Conservation (phyloP, 371 early-diverging fungal genomes). For the Capniomyces stellatus region DNA sequence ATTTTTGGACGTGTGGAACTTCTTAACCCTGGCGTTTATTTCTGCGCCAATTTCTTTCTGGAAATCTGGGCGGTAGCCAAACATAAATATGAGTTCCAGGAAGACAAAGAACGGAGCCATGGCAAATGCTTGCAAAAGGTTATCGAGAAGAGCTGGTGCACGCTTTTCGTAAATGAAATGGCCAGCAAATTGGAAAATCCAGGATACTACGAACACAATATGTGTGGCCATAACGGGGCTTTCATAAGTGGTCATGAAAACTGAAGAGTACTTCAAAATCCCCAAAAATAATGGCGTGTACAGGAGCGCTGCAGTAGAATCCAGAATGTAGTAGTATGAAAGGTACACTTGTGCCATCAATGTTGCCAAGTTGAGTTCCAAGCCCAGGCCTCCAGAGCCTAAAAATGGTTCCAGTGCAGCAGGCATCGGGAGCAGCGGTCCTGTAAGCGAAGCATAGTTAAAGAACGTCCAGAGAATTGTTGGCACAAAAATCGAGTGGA, state of each 20-base stretch:
- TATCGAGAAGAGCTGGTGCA: slow-evolving; percentile 76
- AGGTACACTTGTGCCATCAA: slow-evolving; percentile 33
- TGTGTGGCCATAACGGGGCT: slow-evolving; percentile 26
- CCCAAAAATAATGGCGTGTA: slow-evolving; percentile 39
- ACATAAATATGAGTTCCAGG: slow-evolving; percentile 63
- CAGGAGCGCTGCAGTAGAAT: slow-evolving; percentile 47
- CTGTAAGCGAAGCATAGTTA: slow-evolving; percentile 37
- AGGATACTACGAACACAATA: slow-evolving; percentile 41
- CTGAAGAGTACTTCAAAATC: slow-evolving; percentile 36
- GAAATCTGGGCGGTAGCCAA: slow-evolving; percentile 66
- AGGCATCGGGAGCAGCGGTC: slow-evolving; percentile 25
- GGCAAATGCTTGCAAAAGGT: slow-evolving; percentile 60
- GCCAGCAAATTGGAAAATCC: slow-evolving; percentile 78
- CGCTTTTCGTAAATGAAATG: slow-evolving; percentile 76
- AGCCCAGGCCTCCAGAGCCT: not conserved
- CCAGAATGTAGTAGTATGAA: slow-evolving; percentile 59
- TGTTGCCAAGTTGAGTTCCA: slow-evolving; percentile 31
- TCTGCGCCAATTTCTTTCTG: slow-evolving; percentile 37
- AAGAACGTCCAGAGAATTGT: slow-evolving; percentile 65
- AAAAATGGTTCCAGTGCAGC: not conserved
- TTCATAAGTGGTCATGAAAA: slow-evolving; percentile 28
- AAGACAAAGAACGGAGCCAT: slow-evolving; percentile 91
- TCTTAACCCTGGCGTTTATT: slow-evolving; percentile 21
- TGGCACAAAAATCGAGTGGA: slow-evolving; percentile 86
- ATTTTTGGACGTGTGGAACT: not conserved